Base-by-base conservation (phyloP, 352 stramenopile species). In the Phytophthora fragariaefolia region DNA sequence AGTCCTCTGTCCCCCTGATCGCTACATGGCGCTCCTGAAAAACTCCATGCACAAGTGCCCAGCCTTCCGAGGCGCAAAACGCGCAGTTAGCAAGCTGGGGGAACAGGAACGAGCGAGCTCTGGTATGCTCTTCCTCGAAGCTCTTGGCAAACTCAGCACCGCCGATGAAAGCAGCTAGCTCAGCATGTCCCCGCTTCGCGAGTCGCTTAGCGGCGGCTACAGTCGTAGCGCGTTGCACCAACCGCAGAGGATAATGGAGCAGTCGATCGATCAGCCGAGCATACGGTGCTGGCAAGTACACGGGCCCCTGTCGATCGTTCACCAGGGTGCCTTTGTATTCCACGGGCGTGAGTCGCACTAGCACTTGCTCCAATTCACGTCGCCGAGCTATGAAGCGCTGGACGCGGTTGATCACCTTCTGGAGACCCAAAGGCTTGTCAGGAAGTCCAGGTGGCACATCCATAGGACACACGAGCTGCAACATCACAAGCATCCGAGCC, bases 1-100 rank as follows among this genome's bases (percentile, higher is more conserved):
- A 1, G 7, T 59, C 50, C 24, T 56, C 18, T 18, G 23, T 51
- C 9, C 28, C 51, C 64, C 69, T 73, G 2, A 80, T 49, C 0
- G 65, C 46, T 40, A 85, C 53, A 28, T 68, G 76, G 6, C 77
- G 71, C 54, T 82, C 79, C 26, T 85, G 64, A 30, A 92, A 95
- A 5, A 95, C 82, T 9, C 85, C 85, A 40, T 95, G 85, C 13
- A 95, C 87, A 8, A 95, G n/a, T 2, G 87, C 77, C 78, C 80
- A 92, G 13, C 87, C 85, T 64, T 95, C 85, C 0, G 80, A 91
- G 9, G 74, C 66, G 42, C 83, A 92, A 53, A 90, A 92, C 15
- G 63, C 45, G 34, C 83, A 92, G 17, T 69, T 55, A 0, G 54
- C 58, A 0, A 95, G 67, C 38, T 95, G 87, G 26, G 76, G 57